Conservation (phyloP, 805 yeast genomes). For the Schwanniomyces pseudopolymorphus region DNA sequence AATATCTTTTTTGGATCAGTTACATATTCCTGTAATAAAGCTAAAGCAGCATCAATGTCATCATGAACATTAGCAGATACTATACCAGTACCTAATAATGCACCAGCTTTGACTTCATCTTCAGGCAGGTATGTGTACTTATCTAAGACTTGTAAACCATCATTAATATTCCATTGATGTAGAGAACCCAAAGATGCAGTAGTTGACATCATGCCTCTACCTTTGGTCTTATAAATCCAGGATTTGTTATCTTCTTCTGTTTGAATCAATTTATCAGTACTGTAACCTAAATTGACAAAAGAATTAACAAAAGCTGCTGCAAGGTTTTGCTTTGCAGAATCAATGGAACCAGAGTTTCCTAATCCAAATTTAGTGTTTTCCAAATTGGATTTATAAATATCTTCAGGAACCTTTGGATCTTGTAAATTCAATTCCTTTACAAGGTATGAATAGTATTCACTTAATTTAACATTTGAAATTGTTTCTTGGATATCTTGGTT, state of each 20-base stretch:
- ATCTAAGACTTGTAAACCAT: constrained; percentile 87
- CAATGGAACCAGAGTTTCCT: constrained; percentile 57
- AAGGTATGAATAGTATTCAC: constrained; percentile 77
- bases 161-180: constrained; percentile 86
- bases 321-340: constrained; percentile 91
- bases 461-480: constrained; percentile 73
- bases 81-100: constrained; percentile 91
- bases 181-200: constrained; percentile 90
- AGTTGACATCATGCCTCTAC: constrained; percentile 85
- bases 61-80: constrained; percentile 92
- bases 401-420: constrained; percentile 93
- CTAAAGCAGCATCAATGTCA: constrained; percentile 89
- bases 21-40: constrained; percentile 81
- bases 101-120: constrained; percentile 92
- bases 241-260: constrained; percentile 68
- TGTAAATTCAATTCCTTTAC: constrained; percentile 84
- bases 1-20: constrained; percentile 60
- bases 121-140: constrained; percentile 84
- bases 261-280: constrained; percentile 76
- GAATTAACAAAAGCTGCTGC: constrained; percentile 95
- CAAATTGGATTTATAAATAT: constrained; percentile 85
- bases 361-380: constrained; percentile 66
- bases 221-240: constrained; percentile 92
- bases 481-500: constrained; percentile 78
- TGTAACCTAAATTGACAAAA: constrained; percentile 87